These are phyloP conservation scores for Picochlorum sp. DNA, from an alignment of 139 green algal species.

Conservation along the genomic window DNA sequence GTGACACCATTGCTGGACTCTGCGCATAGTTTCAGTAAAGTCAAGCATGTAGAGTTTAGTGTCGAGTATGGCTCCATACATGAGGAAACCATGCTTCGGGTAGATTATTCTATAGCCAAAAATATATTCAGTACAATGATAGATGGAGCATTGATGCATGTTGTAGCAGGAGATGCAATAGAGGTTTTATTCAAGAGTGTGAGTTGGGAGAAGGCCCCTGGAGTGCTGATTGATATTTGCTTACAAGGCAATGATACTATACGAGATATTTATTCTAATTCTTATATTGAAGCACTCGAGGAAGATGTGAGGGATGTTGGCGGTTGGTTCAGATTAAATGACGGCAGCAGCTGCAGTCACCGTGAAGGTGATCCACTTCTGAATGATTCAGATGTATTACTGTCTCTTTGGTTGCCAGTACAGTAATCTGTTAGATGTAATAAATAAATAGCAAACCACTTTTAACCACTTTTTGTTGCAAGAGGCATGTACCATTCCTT, in stretches of 20 bases:
- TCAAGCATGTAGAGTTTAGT: not conserved
- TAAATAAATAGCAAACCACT: not conserved
- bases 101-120: too few species aligned
- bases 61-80: not conserved
- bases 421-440: not conserved
- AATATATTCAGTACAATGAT: too few species aligned
- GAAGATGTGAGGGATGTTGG: not conserved
- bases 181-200: slow-evolving; percentile 10
- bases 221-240: slow-evolving; percentile 17
- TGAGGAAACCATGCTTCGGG: too few species aligned
- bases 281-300: slow-evolving; percentile 3
- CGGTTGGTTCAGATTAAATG: not conserved
- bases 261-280: not conserved
- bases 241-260: not conserved
- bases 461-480: not conserved
- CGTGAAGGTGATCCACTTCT: too few species aligned
- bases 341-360: not conserved
- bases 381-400: too few species aligned
- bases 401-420: not conserved
- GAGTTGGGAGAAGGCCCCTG: slow-evolving; percentile 7
- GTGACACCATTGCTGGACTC: not conserved
- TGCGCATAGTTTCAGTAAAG: not conserved
- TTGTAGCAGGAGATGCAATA: slow-evolving; percentile 15
- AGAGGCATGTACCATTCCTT: slow-evolving; percentile 60
- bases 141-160: slow-evolving; percentile 19